A percentile compares a stretch with the other conserved stretches of the same genome.
Evolutionary conservation across 164 flowering plant species (phyloP).

Genomic region (Chimonanthus salicifolius): DNA sequence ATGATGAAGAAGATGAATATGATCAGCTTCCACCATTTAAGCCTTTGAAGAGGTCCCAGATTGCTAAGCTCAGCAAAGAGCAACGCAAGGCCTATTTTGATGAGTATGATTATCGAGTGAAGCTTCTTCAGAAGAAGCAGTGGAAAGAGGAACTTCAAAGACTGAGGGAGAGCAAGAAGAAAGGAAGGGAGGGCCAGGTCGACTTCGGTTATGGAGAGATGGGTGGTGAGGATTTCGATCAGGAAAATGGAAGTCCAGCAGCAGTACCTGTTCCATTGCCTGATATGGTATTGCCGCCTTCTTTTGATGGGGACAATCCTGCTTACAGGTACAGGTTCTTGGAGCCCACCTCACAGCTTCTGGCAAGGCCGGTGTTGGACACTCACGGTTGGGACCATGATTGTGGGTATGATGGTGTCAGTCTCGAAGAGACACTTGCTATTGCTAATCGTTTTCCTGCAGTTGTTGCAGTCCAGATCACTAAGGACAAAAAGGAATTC

Average conservation of each 20-base stretch:
- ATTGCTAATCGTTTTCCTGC: slow-evolving; percentile 56
- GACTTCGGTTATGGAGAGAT: slow-evolving; percentile 20
- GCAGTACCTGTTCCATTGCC: slow-evolving; percentile 80
- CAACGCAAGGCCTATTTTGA: slow-evolving; percentile 86
- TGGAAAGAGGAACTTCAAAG: slow-evolving; percentile 83
- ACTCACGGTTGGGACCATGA: slow-evolving; percentile 97
- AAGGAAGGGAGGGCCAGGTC: slow-evolving; percentile 38
- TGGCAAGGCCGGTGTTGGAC: slow-evolving; percentile 85
- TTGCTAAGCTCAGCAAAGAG: slow-evolving; percentile 76
- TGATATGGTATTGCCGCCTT: slow-evolving; percentile 80
- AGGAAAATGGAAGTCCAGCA: slow-evolving; percentile 58
- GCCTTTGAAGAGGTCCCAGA: slow-evolving; percentile 75
- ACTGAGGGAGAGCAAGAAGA: slow-evolving; percentile 65
- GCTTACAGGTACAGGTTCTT: slow-evolving; percentile 76
- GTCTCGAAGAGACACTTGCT: slow-evolving; percentile 66
- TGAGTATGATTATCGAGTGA: slow-evolving; percentile 89
- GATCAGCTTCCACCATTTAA: slow-evolving; percentile 94
- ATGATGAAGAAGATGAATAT: slow-evolving; percentile 82
- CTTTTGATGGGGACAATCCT: slow-evolving; percentile 80
- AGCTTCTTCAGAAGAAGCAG: slow-evolving; percentile 92
- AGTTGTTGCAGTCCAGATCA: slow-evolving; percentile 57
- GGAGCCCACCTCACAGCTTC: slow-evolving; percentile 80
- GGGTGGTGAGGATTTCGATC: slow-evolving; percentile 54
- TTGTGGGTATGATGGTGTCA: slow-evolving; percentile 91
- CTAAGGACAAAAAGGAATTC: slow-evolving; percentile 94